Evolutionary conservation across 768 basidiomycete genomes (phyloP).

Genomic region (Kwoniella sp.): DNA sequence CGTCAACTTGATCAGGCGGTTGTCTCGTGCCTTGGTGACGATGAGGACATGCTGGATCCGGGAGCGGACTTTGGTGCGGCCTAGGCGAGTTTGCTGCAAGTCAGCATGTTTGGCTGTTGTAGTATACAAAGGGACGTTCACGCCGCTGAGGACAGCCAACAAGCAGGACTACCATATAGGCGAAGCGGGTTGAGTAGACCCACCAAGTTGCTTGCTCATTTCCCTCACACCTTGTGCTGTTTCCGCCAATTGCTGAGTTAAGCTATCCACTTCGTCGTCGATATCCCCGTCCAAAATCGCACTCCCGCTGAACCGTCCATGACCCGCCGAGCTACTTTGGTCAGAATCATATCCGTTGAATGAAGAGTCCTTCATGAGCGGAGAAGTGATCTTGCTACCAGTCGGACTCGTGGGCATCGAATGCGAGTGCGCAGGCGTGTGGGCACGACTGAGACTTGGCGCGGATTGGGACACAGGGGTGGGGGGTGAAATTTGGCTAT

Average conservation of each 20-base stretch:
- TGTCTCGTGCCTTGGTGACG: slow-evolving; percentile 96
- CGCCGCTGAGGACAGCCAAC: not conserved
- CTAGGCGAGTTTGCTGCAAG: slow-evolving; percentile 58
- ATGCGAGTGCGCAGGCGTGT: slow-evolving; percentile 6
- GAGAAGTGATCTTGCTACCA: slow-evolving; percentile 27
- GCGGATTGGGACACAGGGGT: slow-evolving; percentile 1
- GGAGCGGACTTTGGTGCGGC: slow-evolving; percentile 85
- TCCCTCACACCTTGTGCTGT: slow-evolving; percentile 96
- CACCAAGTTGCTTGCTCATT: slow-evolving; percentile 98
- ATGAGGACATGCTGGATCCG: slow-evolving; percentile 92
- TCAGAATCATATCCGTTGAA: slow-evolving; percentile 39
- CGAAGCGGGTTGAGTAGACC: slow-evolving; percentile 46
- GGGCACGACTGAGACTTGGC: not conserved
- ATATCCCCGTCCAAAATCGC: slow-evolving; percentile 44
- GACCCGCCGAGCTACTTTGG: slow-evolving; percentile 35
- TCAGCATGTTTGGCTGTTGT: not conserved
- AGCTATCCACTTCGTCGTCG: slow-evolving; percentile 68
- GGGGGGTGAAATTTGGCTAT: slow-evolving; percentile 9
- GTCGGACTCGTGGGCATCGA: slow-evolving; percentile 22
- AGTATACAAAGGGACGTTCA: no score
- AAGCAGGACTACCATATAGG: no score
- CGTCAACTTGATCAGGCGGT: slow-evolving; percentile 91
- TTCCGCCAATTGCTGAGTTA: slow-evolving; percentile 91
- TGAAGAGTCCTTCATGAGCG: slow-evolving; percentile 25
- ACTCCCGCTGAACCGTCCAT: slow-evolving; percentile 31